Conservation (phyloP, 768 basidiomycete genomes). For the Kwoniella mangroviensis region DNA sequence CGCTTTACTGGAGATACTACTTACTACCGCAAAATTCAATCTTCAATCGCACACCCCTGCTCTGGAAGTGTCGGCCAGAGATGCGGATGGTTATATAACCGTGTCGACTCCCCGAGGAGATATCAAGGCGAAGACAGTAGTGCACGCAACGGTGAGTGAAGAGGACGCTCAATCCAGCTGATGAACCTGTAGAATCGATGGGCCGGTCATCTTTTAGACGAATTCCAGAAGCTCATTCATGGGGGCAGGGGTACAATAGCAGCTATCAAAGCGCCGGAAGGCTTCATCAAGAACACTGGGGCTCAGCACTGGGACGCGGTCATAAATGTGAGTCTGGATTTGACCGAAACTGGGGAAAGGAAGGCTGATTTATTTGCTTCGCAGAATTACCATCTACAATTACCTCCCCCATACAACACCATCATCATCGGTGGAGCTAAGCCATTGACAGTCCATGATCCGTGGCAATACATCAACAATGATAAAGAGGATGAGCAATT, state of each 20-base stretch:
- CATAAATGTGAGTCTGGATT: conserved; percentile 29
- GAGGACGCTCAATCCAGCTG: not conserved
- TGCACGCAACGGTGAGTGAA: conserved; percentile 29
- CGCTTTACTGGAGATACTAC: conserved; percentile 20
- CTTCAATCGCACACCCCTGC: conserved; percentile 32
- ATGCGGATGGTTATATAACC: conserved; percentile 27
- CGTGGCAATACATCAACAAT: conserved; percentile 20
- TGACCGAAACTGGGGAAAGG: not conserved
- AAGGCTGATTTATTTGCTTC: not conserved
- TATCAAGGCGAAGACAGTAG: conserved; percentile 26
- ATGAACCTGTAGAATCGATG: conserved; percentile 29
- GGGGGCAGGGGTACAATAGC: conserved; percentile 30
- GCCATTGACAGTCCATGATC: conserved; percentile 22
- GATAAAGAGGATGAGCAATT: conserved; percentile 31
- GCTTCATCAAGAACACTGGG: conserved; percentile 26
- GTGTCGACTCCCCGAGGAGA: conserved; percentile 27
- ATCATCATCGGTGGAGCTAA: conserved; percentile 45
- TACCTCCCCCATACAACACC: conserved; percentile 29
- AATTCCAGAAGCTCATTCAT: conserved; percentile 27
- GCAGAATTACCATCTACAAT: conserved; percentile 33
- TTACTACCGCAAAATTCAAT: conserved; percentile 24
- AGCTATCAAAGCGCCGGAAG: conserved; percentile 33
- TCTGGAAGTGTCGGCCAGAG: conserved; percentile 8
- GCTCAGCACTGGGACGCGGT: conserved; percentile 34
- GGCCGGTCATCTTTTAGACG: conserved; percentile 26